Evolutionary conservation across 2,329 filamentous ascomycete species (phyloP), one percentile per base, ranked within the genome.

Genomic region (Ceratocystis alfenasii): DNA sequence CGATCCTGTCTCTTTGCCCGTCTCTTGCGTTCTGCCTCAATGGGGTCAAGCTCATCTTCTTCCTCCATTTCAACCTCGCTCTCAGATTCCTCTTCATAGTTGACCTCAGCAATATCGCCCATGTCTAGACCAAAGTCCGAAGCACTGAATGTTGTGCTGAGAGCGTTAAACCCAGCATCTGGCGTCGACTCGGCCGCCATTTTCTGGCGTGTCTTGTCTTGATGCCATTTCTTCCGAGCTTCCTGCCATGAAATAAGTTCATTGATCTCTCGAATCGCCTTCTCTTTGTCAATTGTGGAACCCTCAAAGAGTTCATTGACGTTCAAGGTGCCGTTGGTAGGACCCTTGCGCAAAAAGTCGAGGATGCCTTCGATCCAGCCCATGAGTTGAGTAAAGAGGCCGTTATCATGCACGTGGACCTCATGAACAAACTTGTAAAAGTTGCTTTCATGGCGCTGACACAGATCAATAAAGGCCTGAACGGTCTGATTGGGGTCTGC

Each of bases 391-490:
- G 91, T 92, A 71, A 99, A 99, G 1, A 99, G 83, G 0, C 94
- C 94, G 69, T 99, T 95, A 74, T 99, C 94, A 72, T 99, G 93
- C 5, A 89, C 86, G 73, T 99, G 94, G 0, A 99, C 93, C 76
- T 99, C 94, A 74, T 99, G 94, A 2, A 99, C 88, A 74, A 99
- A 99, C 75, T 96, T 97, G 82, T 97, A 99, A 74, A 99, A 93
- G 76, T 95, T 95, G 74, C 95, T 86, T 76, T 99, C 90, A 74
- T 99, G 94, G 55, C 94, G 85, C 70, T 90, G 88, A 75, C 94
- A 99, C 25, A 99, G 82, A 73, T 99, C 94, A 72, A 99, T 99
- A 73, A 99, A 99, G 17, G 91, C 88, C 74, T 99, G 94, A 1
- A 99, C 94, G 0, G 94, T 99, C 78, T 96, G 92, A 74, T 99